Evolutionary conservation across 352 stramenopile species (phyloP).

Genomic region (Globisporangium polare): DNA sequence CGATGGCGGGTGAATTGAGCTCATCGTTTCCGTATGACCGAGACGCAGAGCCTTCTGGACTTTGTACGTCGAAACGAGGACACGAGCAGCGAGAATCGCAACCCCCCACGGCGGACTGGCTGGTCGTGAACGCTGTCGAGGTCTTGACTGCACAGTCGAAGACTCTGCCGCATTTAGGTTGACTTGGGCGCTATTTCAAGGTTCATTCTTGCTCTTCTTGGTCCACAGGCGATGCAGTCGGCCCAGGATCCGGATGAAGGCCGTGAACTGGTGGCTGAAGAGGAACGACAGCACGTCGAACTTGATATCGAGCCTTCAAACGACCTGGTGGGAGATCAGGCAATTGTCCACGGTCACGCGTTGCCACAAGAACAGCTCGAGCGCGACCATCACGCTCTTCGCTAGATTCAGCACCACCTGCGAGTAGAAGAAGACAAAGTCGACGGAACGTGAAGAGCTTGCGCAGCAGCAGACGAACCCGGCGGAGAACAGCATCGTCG

Average conservation of each 20-base stretch:
- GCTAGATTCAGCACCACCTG: not conserved
- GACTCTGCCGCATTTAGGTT: no score
- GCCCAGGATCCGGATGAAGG: conserved; percentile 1
- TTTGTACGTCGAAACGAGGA: no score
- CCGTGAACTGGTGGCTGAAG: conserved; percentile 4
- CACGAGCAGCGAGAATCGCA: no score
- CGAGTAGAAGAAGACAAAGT: conserved; percentile 13
- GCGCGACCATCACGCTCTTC: not conserved
- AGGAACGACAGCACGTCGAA: conserved; percentile 6
- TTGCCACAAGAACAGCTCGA: not conserved
- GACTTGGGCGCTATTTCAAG: no score
- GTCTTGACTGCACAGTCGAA: no score
- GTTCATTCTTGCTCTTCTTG: no score
- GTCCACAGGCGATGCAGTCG: no score
- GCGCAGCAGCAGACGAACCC: not conserved
- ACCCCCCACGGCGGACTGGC: no score
- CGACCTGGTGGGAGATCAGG: not conserved
- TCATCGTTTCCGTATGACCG: no score
- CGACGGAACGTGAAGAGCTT: conserved; percentile 16
- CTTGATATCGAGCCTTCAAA: not conserved
- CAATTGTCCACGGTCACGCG: not conserved
- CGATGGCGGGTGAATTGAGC: no score
- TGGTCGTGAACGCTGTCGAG: no score
- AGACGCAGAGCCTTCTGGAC: no score
- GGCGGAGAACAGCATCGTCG: not conserved